Evolutionary conservation across 2,329 filamentous ascomycete genomes (phyloP), one percentile per base, ranked within the genome.

Genomic region (Ambrosiella xylebori): DNA sequence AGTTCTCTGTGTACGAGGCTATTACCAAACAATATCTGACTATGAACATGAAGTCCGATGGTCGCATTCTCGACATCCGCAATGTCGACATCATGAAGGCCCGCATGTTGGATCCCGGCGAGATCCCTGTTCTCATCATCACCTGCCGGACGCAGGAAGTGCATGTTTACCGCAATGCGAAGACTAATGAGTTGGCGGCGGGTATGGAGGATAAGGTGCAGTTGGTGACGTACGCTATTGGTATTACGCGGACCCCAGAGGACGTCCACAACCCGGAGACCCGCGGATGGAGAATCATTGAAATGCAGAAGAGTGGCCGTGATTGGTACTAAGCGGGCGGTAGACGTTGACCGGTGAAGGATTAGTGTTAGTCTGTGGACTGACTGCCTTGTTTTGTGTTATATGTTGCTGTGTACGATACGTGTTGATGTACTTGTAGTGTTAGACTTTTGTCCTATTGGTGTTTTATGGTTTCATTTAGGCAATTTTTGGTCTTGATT

Each of bases 201-300:
- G 93, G 93, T 49, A 97, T 96, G 89, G 93, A 98, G 71, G 93
- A 98, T 72, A 94, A 90, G 73, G 93, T 98, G 27, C 93, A 98
- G 72, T 83, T 95, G 64, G 93, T 98, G 64, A 97, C 93, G 1
- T 98, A 98, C 67, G 93, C 91, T 62, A 97, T 98, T 64, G 93
- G 93, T 65, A 86, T 98, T 61, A 98, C 93, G 2, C 79, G 93
- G 63, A 82, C 95, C 61, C 84, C 93, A 1, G 93, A 98, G 68
- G 93, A 98, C 65, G 91, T 97, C 64, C 91, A 84, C 75, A 97
- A 98, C 70, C 87, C 89, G 1, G 93, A 98, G 74, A 98, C 93
- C 9, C 80, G 90, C 67, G 93, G 93, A 38, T 98, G 93, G 93
- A 84, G 91, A 66, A 75, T 98, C 70, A 97, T 98, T 68, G 93